A percentile compares a stretch with the other conserved stretches of the same genome.
Evolutionary conservation across 23 red algal genomes (phyloP).

Genomic region (Pyropia haitanensis): DNA sequence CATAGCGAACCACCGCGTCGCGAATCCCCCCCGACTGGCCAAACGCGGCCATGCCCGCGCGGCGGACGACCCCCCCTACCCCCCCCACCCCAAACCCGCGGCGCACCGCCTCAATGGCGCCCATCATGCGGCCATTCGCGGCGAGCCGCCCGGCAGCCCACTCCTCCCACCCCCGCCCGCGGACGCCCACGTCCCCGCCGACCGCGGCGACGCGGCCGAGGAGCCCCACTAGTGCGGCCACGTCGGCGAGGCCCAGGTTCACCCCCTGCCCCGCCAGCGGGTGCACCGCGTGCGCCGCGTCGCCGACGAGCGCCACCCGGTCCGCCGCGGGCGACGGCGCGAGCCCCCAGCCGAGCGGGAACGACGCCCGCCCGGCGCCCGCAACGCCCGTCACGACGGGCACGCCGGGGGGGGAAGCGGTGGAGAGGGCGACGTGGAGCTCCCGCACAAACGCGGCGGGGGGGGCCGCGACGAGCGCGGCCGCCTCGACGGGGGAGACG

Average conservation of each 20-base stretch:
- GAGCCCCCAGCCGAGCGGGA: conserved; percentile 49
- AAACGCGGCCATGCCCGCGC: background rate
- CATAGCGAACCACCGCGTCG: background rate
- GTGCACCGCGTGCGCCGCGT: conserved; percentile 92
- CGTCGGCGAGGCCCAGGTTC: conserved; percentile 91
- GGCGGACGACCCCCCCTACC: background rate
- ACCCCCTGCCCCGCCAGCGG: conserved; percentile 97
- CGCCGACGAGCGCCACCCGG: conserved; percentile 81
- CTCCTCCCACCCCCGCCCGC: conserved; percentile 25
- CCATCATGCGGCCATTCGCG: conserved; percentile 43
- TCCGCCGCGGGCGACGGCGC: conserved; percentile 23
- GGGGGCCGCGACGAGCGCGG: conserved; percentile 23
- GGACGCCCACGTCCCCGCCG: conserved; percentile 58
- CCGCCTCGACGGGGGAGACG: conserved; percentile 59
- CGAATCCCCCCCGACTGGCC: background rate
- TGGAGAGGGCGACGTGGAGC: conserved; percentile 33
- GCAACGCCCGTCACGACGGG: conserved; percentile 16
- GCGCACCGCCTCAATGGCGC: conserved; percentile 43
- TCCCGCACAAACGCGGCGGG: conserved; percentile 61
- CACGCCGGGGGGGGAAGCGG: background rate
- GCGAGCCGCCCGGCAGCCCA: conserved; percentile 42
- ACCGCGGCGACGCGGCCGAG: conserved; percentile 24
- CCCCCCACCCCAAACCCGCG: conserved; percentile 9
- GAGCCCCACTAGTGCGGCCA: conserved; percentile 18
- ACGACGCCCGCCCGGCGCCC: conserved; percentile 20